These are phyloP conservation scores for Pestalotiopsis sp. DNA, from an alignment of 2,329 filamentous ascomycete genomes.

Conservation along the genomic window DNA sequence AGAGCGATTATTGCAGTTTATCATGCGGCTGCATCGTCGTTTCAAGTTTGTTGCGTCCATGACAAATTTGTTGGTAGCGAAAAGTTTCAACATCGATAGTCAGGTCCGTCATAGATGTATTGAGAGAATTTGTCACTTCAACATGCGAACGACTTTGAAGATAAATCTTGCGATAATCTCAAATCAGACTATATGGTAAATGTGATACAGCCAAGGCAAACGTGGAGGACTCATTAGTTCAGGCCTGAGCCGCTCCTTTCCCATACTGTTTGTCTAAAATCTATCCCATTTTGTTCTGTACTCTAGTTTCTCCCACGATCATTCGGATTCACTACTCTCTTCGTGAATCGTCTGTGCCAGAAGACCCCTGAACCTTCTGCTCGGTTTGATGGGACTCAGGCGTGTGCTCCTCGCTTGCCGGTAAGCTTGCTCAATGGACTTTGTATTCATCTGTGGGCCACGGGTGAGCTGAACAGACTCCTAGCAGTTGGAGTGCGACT, in stretches of 20 bases:
- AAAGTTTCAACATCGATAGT: too few species aligned
- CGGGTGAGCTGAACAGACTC: not conserved
- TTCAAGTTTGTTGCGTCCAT: too few species aligned
- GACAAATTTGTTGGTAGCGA: too few species aligned
- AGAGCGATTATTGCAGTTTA: too few species aligned
- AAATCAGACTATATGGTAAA: too few species aligned
- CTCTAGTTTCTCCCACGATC: not conserved
- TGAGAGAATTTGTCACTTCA: too few species aligned
- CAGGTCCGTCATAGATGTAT: too few species aligned
- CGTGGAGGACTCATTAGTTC: not conserved
- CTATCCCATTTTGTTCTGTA: not conserved
- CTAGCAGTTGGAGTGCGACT: not conserved
- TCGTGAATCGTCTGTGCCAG: constrained; percentile 71
- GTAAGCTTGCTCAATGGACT: constrained; percentile 28
- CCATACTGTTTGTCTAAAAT: not conserved
- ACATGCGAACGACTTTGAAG: too few species aligned
- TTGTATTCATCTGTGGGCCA: constrained; percentile 11
- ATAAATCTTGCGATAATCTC: too few species aligned
- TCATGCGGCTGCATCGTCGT: too few species aligned
- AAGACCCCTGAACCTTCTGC: constrained; percentile 50
- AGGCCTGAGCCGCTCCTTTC: not conserved
- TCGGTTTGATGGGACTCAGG: constrained; percentile 31
- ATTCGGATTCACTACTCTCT: constrained; percentile 65
- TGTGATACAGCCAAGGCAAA: not conserved
- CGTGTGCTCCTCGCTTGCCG: constrained; percentile 21